phyloP scores from a whole-genome alignment of 352 stramenopile genomes.

The Chrysophaeum taylorii region DNA sequence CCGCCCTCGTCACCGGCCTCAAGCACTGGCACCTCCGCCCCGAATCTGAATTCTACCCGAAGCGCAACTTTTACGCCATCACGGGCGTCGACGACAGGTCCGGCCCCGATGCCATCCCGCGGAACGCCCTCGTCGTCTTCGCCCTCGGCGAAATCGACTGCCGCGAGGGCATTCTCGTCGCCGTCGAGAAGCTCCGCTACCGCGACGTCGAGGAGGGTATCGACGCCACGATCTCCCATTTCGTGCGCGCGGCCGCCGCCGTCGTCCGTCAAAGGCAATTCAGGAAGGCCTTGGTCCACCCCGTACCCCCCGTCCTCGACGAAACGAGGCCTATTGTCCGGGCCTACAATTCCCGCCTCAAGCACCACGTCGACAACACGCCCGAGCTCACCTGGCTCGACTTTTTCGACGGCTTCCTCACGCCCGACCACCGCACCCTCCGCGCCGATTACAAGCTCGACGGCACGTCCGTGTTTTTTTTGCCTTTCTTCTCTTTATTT shows the following conservation, averaged over 20 bases:
- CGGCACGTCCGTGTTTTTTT: no score
- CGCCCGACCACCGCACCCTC: slow-evolving; percentile 35
- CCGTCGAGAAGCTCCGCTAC: slow-evolving; percentile 71
- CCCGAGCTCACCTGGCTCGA: slow-evolving; percentile 57
- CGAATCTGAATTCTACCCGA: slow-evolving; percentile 75
- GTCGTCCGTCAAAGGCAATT: slow-evolving; percentile 52
- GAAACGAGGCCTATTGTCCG: slow-evolving; percentile 65
- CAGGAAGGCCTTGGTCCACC: slow-evolving; percentile 54
- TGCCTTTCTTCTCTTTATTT: no score
- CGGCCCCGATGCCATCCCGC: slow-evolving; percentile 1
- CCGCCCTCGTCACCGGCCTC: slow-evolving; percentile 73
- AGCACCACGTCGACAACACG: slow-evolving; percentile 24
- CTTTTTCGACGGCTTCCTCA: slow-evolving; percentile 66
- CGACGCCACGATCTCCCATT: slow-evolving; percentile 57
- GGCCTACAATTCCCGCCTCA: slow-evolving; percentile 64
- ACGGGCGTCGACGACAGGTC: slow-evolving; percentile 21
- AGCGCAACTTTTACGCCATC: slow-evolving; percentile 59
- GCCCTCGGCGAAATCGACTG: slow-evolving; percentile 90
- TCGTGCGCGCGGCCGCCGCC: slow-evolving; percentile 51
- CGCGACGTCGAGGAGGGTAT: slow-evolving; percentile 66
- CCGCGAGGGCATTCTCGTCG: slow-evolving; percentile 72
- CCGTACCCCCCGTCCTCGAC: slow-evolving; percentile 70
- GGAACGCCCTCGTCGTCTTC: slow-evolving; percentile 55
- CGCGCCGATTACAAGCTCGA: slow-evolving; percentile 49
- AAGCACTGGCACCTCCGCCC: slow-evolving; percentile 81